A percentile compares a stretch with the other conserved stretches of the same genome.
These are phyloP conservation scores for Penicillium longicatenatum DNA, from an alignment of 495 filamentous ascomycete species.

Conservation along the genomic window DNA sequence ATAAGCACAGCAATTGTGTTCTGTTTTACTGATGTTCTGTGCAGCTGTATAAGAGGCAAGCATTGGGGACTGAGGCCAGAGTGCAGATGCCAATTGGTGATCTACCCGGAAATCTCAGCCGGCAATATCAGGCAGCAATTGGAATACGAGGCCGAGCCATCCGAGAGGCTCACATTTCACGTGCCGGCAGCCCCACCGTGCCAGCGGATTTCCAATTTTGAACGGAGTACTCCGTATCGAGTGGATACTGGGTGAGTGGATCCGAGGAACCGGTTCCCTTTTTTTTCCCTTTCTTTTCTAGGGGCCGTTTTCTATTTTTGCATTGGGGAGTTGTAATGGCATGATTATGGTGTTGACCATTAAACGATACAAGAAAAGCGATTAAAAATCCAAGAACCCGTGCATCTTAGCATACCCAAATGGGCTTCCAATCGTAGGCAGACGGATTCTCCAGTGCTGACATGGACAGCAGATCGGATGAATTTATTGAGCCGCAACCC, in stretches of 20 bases:
- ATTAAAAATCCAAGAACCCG: neutral
- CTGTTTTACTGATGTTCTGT: no score
- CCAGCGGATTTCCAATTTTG: neutral
- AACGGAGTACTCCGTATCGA: neutral
- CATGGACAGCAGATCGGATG: neutral
- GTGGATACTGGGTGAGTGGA: neutral
- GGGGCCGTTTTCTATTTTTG: neutral
- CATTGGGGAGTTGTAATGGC: neutral
- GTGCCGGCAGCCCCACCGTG: conserved; percentile 10
- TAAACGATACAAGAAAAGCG: neutral
- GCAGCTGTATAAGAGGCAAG: neutral
- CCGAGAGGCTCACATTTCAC: conserved; percentile 21
- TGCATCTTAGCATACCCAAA: no score
- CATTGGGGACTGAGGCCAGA: neutral
- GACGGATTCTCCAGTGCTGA: neutral
- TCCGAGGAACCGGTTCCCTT: neutral
- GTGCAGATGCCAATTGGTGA: neutral
- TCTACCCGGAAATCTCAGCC: neutral
- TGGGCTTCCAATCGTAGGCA: neutral
- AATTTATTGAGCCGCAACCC: conserved; percentile 3
- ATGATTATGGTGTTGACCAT: neutral
- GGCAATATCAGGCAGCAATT: neutral
- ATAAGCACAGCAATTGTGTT: no score
- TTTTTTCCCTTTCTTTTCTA: neutral
- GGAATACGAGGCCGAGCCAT: conserved; percentile 12